These are phyloP conservation scores for Fusarium xylarioides DNA, from an alignment of 2,329 filamentous ascomycete species.

Conservation along the genomic window DNA sequence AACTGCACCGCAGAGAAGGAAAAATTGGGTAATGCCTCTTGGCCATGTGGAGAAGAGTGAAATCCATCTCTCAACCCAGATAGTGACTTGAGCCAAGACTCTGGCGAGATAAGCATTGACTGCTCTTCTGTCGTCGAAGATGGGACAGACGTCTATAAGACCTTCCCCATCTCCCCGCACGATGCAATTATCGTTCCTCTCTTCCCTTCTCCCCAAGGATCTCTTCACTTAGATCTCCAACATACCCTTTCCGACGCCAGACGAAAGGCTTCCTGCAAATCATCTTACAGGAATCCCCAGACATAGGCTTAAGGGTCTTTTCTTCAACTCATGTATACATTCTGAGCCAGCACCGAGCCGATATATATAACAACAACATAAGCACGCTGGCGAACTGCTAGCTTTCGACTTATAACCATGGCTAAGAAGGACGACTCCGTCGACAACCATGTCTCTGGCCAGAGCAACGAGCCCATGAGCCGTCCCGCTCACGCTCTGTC, in stretches of 20 bases:
- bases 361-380: background rate
- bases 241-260: slow-evolving; percentile 25
- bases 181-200: slow-evolving; percentile 3
- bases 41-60: slow-evolving; percentile 34
- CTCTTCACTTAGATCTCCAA: slow-evolving; percentile 24
- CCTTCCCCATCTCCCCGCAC: slow-evolving; percentile 31
- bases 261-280: slow-evolving; percentile 38
- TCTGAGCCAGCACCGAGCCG: slow-evolving; percentile 3
- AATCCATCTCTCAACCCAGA: slow-evolving; percentile 18
- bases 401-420: slow-evolving; percentile 28
- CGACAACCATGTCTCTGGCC: slow-evolving; percentile 45
- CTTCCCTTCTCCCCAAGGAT: slow-evolving; percentile 19
- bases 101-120: slow-evolving; percentile 30
- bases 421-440: slow-evolving; percentile 35
- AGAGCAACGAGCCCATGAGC: slow-evolving; percentile 54
- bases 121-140: slow-evolving; percentile 7
- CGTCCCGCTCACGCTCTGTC: slow-evolving; percentile 66
- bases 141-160: slow-evolving; percentile 38
- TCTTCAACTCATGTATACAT: background rate
- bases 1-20: slow-evolving; percentile 35
- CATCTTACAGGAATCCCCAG: slow-evolving; percentile 32
- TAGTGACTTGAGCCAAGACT: slow-evolving; percentile 29
- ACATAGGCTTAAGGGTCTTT: slow-evolving; percentile 25
- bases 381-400: slow-evolving; percentile 25
- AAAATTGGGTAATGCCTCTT: slow-evolving; percentile 36